Conservation (phyloP, 768 basidiomycete genomes). For the Mycena galopus region DNA sequence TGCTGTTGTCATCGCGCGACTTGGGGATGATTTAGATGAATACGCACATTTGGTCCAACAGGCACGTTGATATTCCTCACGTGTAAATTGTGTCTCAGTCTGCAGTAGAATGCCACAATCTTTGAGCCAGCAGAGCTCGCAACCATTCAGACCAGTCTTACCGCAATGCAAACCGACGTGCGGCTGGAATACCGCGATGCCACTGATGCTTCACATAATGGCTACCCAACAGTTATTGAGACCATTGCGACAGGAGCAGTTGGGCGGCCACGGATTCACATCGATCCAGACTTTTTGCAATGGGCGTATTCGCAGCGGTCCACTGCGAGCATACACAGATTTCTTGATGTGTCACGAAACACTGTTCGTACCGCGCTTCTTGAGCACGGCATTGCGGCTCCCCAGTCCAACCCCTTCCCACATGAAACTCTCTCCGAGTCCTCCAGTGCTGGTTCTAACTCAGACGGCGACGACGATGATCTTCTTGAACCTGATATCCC, state of each 20-base stretch:
- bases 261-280: slow-evolving; percentile 44
- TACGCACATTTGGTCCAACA: neutral
- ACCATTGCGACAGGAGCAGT: slow-evolving; percentile 23
- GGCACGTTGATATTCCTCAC: neutral
- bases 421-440: too few species aligned
- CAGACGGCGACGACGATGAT: too few species aligned
- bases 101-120: neutral
- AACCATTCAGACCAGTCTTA: neutral
- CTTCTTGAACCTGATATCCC: too few species aligned
- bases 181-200: slow-evolving; percentile 13
- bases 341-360: slow-evolving; percentile 28
- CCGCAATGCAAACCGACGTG: slow-evolving; percentile 11
- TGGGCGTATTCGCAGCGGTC: slow-evolving; percentile 38
- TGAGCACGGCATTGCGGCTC: slow-evolving; percentile 37
- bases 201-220: neutral
- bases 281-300: slow-evolving; percentile 42
- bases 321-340: slow-evolving; percentile 25
- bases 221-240: neutral
- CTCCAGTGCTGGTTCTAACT: too few species aligned
- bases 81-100: too few species aligned
- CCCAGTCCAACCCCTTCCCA: slow-evolving; percentile 39
- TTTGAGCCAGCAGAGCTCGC: neutral
- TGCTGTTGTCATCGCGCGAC: neutral
- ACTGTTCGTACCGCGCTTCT: slow-evolving; percentile 38
- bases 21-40: neutral